Evolutionary conservation across 225 moss, liverwort and hornwort genomes (phyloP), one percentile per base, ranked within the genome.

Genomic region (Polytrichum formosum): DNA sequence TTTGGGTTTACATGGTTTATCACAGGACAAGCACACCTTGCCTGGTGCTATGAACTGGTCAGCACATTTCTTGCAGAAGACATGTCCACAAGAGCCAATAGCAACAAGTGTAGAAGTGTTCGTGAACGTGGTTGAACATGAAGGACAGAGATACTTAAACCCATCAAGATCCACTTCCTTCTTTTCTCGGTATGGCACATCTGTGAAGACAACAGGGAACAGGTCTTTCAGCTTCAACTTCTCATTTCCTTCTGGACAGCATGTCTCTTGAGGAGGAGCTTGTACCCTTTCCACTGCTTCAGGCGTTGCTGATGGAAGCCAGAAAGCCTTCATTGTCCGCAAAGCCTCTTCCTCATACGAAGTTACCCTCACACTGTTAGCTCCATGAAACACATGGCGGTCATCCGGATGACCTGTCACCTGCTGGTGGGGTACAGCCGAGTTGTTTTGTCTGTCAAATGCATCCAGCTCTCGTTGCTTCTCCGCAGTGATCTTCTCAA

Each of bases 271-370:
- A 4, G 91, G 89, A 1, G 90, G 96, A 30, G 84, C 85, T 67
- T 90, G 87, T 20, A 84, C 90, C 69, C 90, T 80, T 67, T 90
- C 84, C 74, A 87, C 85, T 6, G 90, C 93, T 79, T 89, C 90
- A 28, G 91, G 96, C 6, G 90, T 93, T 60, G 95, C 95, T 27
- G 92, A 92, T 8, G 96, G 96, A 28, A 97, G 71, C 96, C 96
- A 97, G 71, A 93, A 97, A 1, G 96, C 96, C 58, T 93, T 93
- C 96, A 97, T 97, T 22, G 91, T 93, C 23, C 96, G 80, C 68
- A 96, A 83, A 2, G 96, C 96, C 77, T 96, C 96, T 78, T 92
- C 96, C 75, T 97, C 96, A 54, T 92, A 93, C 0, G 96, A 90
- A 0, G 93, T 88, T 7, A 88, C 90, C 64, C 85, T 79, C 28